Evolutionary conservation across 257 asterid genomes (phyloP).

Genomic region (Echium plantagineum): DNA sequence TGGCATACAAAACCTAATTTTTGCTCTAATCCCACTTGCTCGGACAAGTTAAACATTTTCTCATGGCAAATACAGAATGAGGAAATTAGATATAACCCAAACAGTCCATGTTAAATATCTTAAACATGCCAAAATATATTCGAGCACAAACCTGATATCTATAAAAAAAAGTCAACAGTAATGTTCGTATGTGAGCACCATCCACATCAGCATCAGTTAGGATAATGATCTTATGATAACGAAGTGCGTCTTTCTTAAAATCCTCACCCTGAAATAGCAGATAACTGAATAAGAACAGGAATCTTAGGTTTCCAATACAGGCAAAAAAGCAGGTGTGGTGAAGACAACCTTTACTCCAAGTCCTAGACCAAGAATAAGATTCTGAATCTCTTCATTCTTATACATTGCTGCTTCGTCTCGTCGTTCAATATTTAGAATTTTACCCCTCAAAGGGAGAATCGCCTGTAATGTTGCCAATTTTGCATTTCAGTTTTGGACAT

Average conservation of each 20-base stretch:
- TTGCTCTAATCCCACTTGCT: too few relatives aligned
- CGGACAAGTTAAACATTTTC: too few relatives aligned
- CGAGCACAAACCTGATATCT: slow-evolving; percentile 72
- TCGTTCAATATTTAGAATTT: slow-evolving; percentile 89
- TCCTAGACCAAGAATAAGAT: slow-evolving; percentile 89
- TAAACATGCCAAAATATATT: slow-evolving; percentile 4
- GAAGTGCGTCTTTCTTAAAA: slow-evolving; percentile 75
- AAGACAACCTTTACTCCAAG: slow-evolving; percentile 87
- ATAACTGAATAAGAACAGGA: slow-evolving; percentile 10
- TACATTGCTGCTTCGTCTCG: slow-evolving; percentile 98
- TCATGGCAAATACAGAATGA: too few relatives aligned
- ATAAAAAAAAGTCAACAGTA: slow-evolving; percentile 83
- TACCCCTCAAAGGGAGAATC: slow-evolving; percentile 92
- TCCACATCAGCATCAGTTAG: slow-evolving; percentile 98
- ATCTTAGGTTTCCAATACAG: slow-evolving; percentile 5
- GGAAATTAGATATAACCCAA: background rate
- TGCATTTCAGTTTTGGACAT: slow-evolving; percentile 12
- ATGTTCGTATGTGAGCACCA: slow-evolving; percentile 96
- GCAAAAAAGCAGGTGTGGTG: slow-evolving; percentile 7
- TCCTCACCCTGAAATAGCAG: slow-evolving; percentile 71
- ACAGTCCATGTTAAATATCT: background rate
- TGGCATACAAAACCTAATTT: too few relatives aligned
- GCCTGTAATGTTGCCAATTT: slow-evolving; percentile 48
- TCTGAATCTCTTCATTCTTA: slow-evolving; percentile 95
- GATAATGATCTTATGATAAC: slow-evolving; percentile 94